Percentiles rank a stretch among this genome's conserved stretches.
Evolutionary conservation across 176 grass and related monocot genomes (phyloP).

Genomic region (Eragrostis nindensis): DNA sequence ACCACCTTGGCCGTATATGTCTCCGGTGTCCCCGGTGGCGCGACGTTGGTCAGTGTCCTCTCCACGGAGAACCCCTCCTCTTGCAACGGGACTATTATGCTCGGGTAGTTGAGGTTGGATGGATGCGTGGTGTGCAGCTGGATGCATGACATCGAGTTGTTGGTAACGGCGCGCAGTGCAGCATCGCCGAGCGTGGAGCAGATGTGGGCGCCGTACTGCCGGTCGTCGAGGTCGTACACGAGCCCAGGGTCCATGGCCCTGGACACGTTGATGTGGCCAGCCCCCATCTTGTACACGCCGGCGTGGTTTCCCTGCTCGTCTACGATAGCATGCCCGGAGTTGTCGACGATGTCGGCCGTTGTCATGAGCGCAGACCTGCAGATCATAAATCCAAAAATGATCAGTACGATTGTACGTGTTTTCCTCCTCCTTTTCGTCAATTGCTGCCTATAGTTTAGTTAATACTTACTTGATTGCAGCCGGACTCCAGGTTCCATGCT

Average conservation of each 20-base stretch:
- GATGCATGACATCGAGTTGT: background rate
- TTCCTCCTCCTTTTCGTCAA: background rate
- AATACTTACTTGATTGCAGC: background rate
- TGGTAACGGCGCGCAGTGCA: background rate
- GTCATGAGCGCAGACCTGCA: background rate
- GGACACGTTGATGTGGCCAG: background rate
- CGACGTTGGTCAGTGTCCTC: too few species aligned
- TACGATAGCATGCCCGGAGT: background rate
- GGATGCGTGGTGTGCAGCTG: background rate
- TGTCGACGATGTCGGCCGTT: background rate
- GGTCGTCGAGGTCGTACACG: too few species aligned
- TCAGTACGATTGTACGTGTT: background rate
- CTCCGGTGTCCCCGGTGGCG: too few species aligned
- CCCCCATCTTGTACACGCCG: background rate
- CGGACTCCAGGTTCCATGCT: background rate
- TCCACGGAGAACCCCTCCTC: background rate
- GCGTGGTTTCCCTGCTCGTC: background rate
- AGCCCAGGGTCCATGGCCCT: background rate
- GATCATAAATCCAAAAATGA: background rate
- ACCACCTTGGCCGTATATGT: background rate
- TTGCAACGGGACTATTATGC: constrained; percentile 5
- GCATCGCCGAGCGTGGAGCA: background rate
- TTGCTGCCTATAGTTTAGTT: background rate
- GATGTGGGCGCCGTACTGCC: background rate
- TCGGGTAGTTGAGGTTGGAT: background rate